Percentiles rank a stretch among this genome's conserved stretches.
phyloP scores from a whole-genome alignment of 1,284 basidiomycete species.

The Sutorius eximius region DNA sequence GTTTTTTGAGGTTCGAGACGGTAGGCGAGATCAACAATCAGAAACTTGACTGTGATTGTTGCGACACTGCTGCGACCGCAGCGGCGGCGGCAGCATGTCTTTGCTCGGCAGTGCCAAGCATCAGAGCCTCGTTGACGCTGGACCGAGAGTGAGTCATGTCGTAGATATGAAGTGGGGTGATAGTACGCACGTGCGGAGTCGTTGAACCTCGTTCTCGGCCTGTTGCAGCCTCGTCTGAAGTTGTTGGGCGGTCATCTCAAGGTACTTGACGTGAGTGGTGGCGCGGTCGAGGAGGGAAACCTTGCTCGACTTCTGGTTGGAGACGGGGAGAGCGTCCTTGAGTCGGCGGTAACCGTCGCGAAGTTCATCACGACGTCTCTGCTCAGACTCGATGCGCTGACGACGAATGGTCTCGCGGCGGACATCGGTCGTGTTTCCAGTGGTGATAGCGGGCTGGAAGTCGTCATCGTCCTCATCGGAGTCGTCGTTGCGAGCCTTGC shows the following conservation, averaged over 20 bases:
- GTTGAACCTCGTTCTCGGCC: conserved; percentile 72
- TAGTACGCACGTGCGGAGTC: conserved; percentile 57
- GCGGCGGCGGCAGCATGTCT: conserved; percentile 61
- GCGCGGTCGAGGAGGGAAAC: conserved; percentile 82
- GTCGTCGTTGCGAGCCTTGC: conserved; percentile 60
- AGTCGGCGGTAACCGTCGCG: conserved; percentile 83
- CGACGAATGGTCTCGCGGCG: no score
- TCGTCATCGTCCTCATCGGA: conserved; percentile 63
- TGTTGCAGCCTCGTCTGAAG: conserved; percentile 71
- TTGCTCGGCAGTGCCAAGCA: conserved; percentile 76
- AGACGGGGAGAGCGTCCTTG: conserved; percentile 80
- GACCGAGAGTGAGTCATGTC: conserved; percentile 5
- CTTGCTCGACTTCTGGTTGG: conserved; percentile 88
- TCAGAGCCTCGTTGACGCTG: conserved; percentile 82
- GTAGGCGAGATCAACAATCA: conserved; percentile 41
- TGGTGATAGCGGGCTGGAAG: conserved; percentile 52
- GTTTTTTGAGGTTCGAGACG: conserved; percentile 22
- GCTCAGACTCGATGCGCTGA: conserved; percentile 24
- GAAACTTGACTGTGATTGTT: conserved; percentile 43
- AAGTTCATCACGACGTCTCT: conserved; percentile 84
- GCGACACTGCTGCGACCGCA: conserved; percentile 51
- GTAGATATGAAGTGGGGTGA: background rate
- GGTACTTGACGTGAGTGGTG: conserved; percentile 76
- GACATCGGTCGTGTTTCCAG: conserved; percentile 44
- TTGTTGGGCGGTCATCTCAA: conserved; percentile 72